Evolutionary conservation across 352 stramenopile genomes (phyloP).

Genomic region (Phytophthora quininea): DNA sequence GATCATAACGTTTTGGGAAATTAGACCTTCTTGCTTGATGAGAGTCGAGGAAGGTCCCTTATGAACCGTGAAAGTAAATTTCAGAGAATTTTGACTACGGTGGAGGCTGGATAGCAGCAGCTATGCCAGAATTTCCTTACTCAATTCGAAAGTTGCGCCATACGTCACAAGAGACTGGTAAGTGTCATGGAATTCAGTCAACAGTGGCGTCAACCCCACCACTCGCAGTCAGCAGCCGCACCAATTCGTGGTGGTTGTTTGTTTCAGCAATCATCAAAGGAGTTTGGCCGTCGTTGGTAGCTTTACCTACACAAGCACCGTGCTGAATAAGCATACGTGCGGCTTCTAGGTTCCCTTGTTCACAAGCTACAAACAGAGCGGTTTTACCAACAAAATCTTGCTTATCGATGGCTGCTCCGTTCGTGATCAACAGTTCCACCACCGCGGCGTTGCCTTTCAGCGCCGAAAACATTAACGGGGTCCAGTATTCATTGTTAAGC

Average conservation of each 20-base stretch:
- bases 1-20: no score
- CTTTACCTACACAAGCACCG: not conserved
- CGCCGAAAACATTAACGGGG: not conserved
- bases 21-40: no score
- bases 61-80: no score
- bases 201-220: no score
- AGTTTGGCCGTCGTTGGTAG: not conserved
- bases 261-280: not conserved
- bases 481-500: not conserved
- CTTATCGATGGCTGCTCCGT: not conserved
- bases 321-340: not conserved
- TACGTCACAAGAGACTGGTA: no score
- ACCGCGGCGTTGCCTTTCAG: not conserved
- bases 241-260: not conserved
- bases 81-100: no score
- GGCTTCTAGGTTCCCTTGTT: not conserved
- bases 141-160: no score
- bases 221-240: not conserved
- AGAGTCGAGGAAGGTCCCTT: no score
- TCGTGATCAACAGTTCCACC: not conserved
- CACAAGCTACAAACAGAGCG: not conserved
- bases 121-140: no score
- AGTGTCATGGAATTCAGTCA: no score
- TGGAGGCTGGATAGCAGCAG: no score
- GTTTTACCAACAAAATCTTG: not conserved